Conservation (phyloP, 2,329 filamentous ascomycete genomes). For the Sporothrix variecibatus region DNA sequence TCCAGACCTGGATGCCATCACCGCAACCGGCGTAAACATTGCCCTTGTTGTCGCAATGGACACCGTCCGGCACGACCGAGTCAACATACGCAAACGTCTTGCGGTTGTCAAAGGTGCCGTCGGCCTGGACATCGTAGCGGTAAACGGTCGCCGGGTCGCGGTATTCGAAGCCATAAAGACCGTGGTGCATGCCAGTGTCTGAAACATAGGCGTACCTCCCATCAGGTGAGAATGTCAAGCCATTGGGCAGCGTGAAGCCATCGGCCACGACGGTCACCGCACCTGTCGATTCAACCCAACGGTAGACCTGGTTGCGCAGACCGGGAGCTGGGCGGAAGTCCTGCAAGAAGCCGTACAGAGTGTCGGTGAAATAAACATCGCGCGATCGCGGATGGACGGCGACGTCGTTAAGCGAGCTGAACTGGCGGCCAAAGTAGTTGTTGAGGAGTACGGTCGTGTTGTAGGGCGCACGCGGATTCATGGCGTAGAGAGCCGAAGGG, state of each 20-base stretch:
- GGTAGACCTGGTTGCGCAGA: conserved; percentile 61
- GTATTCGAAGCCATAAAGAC: conserved; percentile 45
- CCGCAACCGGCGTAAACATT: conserved; percentile 57
- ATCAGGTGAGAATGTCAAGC: conserved; percentile 58
- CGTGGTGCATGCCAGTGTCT: conserved; percentile 52
- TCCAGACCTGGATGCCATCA: conserved; percentile 55
- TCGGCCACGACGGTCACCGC: conserved; percentile 59
- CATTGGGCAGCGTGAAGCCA: conserved; percentile 58
- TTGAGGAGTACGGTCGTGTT: conserved; percentile 58
- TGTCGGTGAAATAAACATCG: conserved; percentile 67
- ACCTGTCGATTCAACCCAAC: conserved; percentile 52
- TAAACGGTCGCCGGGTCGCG: conserved; percentile 51
- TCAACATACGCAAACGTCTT: conserved; percentile 59
- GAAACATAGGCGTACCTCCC: conserved; percentile 56
- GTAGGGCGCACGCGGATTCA: conserved; percentile 51
- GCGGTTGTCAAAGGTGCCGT: conserved; percentile 51
- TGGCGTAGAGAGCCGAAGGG: conserved; percentile 44
- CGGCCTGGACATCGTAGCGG: conserved; percentile 47
- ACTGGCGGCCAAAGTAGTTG: conserved; percentile 61
- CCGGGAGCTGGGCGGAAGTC: conserved; percentile 57
- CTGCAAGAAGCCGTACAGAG: conserved; percentile 60
- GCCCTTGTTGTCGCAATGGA: conserved; percentile 56
- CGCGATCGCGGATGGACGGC: conserved; percentile 54
- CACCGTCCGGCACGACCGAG: conserved; percentile 60
- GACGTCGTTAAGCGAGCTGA: conserved; percentile 63